Base-by-base conservation (phyloP, 139 green algal genomes). In the Ettlia oleoabundans region DNA sequence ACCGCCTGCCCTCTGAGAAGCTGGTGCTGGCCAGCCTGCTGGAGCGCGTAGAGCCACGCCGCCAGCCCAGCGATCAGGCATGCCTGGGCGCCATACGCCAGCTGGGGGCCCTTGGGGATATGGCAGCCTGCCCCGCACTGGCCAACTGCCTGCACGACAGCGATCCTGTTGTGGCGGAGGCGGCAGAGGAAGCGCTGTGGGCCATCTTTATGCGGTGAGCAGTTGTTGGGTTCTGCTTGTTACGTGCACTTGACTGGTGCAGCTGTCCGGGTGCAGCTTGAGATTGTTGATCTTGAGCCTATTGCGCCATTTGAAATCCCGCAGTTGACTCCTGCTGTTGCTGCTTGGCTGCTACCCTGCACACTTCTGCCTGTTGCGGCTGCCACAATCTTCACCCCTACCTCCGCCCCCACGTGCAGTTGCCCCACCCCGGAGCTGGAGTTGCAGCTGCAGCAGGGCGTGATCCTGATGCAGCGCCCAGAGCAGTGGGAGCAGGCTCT, bases 111-210 rank as follows among this genome's bases (percentile, higher is more conserved):
- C 73, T 88, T 19, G 89, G 87, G 15, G 87, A 93, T 37, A 37
- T 71, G 1, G 84, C 76, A 0, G 82, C 76, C 15, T n/a, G 89
- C 1, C 72, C 88, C 19, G 84, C 86, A 21, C 78, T 94, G 42
- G 84, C 85, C 0, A 32, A 62, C 3, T 75, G 52, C 53, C 82
- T 94, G 63, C 73, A 80, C 26, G 73, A 80, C 35, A 41, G 62
- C 18, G 76, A 88, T 5, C 35, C 30, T 13, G 78, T 65, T n/a
- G 37, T 92, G 37, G 37, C 73, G 32, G 83, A 86, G 2, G 81
- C 75, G 1, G 86, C 85, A 9, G 66, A 89, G 35, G 65, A 77
- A 24, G 86, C 89, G 15, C 86, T 93, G 76, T 94, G 90, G 91
- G 55, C 61, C 9, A 76, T 91, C 21, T 91, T 88, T 74, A 90